Evolutionary conservation across 2,329 filamentous ascomycete species (phyloP), one percentile per base, ranked within the genome.

Genomic region (Xylariaceae sp.): DNA sequence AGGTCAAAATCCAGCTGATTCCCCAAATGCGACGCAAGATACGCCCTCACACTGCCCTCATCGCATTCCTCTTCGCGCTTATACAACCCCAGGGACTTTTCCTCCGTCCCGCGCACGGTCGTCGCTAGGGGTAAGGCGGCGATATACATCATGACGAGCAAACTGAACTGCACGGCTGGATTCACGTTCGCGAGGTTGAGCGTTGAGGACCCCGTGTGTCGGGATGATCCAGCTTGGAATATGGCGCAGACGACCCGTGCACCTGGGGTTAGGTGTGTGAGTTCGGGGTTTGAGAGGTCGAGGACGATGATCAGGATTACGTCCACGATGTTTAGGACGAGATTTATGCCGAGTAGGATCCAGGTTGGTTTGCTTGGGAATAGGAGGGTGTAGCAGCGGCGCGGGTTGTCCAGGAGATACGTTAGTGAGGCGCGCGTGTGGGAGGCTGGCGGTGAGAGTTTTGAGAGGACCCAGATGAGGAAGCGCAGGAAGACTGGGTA

Each of bases 1-100:
- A 74, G 64, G 56, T 79, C 77, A 64, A 77, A 75, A 7, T 75
- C 71, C n/a, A 79, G 73, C 60, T 79, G 77, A 7, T 76, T 75
- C 51, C 76, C 73, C 7, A 79, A 65, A 58, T 79, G 49, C 66
- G 51, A 42, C 44, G n/a, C 48, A 4, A 49, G 44, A 13, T 50
- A 55, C 11, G 18, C 50, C 53, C 7, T 10, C 55, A 13, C 49
- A 17, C 17, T 53, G 9, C 7, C 15, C 23, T 34, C 44, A 8
- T 34, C 53, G 10, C 10, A 17, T 3, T 30, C 2, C 11, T 30
- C 18, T 10, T 50, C 48, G 10, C 8, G 9, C 1, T 11, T 50
- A 11, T 50, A 50, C 3, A 50, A 1, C 9, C 48, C 48, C 18
- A 50, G 1, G 7, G 48, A 11, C 4, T 11, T 23, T 9, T 45